These are phyloP conservation scores for Cercospora sp. DNA, from an alignment of 2,329 filamentous ascomycete species.

Conservation along the genomic window DNA sequence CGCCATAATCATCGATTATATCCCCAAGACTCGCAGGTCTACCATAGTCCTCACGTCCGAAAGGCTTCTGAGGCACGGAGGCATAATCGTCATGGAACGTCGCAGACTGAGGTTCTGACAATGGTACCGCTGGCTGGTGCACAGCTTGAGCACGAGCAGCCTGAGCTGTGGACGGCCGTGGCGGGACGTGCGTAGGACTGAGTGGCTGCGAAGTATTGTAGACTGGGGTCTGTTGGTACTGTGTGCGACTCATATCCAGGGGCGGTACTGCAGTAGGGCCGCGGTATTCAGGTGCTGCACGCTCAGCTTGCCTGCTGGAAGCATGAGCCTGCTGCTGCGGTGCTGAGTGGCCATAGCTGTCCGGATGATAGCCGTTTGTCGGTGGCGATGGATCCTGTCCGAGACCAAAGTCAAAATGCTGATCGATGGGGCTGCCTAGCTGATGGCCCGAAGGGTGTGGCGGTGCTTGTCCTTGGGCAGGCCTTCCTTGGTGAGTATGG, in stretches of 20 bases:
- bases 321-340: constrained; percentile 21
- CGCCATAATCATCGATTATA: constrained; percentile 27
- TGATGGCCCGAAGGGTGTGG: constrained; percentile 20
- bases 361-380: constrained; percentile 14
- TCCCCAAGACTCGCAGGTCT: constrained; percentile 20
- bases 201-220: constrained; percentile 22
- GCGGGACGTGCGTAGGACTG: constrained; percentile 26
- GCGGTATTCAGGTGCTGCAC: constrained; percentile 15
- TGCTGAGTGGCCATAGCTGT: constrained; percentile 6
- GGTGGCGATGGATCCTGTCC: constrained; percentile 14
- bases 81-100: constrained; percentile 13
- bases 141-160: constrained; percentile 15
- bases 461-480: constrained; percentile 14
- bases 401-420: constrained; percentile 14
- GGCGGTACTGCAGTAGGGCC: constrained; percentile 11
- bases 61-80: constrained; percentile 16
- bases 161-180: constrained; percentile 25
- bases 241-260: constrained; percentile 20
- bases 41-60: constrained; percentile 17
- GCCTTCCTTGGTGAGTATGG: constrained; percentile 11
- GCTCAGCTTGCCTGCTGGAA: constrained; percentile 3
- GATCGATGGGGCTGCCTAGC: constrained; percentile 12
- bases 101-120: constrained; percentile 13
- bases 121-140: constrained; percentile 18
- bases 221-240: constrained; percentile 19